Evolutionary conservation across 164 flowering plant genomes (phyloP), one percentile per base, ranked within the genome.

Genomic region (Warburgia ugandensis): DNA sequence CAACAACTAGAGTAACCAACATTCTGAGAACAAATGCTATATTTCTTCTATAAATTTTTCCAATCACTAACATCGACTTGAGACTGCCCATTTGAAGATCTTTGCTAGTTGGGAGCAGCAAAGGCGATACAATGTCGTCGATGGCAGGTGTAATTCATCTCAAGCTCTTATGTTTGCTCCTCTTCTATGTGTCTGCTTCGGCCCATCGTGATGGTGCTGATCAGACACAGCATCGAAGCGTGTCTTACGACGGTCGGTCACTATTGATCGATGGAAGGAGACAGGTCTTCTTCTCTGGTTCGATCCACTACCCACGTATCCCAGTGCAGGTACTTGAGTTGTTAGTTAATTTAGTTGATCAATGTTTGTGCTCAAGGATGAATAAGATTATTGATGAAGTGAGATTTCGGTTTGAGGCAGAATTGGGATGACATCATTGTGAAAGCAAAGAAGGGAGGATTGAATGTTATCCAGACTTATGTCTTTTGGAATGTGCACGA

Each of bases 401-500:
- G 26, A 7, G 20, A n/a, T 2, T 32, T 4, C 10, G 28, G 16
- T 29, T 19, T n/a, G 26, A 5, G 23, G 36, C 50, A 79, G 81
- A 66, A 61, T 67, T 78, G 84, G 82, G 72, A 71, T 0, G 39
- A 59, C 1, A 23, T 83, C 29, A n/a, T 83, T 9, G 22, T 31
- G 1, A 71, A 63, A 52, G 81, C 80, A 12, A 78, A 58, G 56
- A 68, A 51, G 26, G 89, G 85, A 52, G 85, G 89, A 3, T 13
- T 77, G 50, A 77, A 82, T 66, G 49, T 52, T 50, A 80, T 83
- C 56, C 76, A 80, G 63, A 83, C 86, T n/a, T 83, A 82, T 23
- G 89, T 82, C 9, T 82, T 79, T 40, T 82, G 89, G 85, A 82
- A 82, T 48, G 29, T 72, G 29, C 89, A 82, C 63, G 89, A 82